Conservation (phyloP, 495 filamentous ascomycete genomes). For the Lindgomyces ingoldianus region DNA sequence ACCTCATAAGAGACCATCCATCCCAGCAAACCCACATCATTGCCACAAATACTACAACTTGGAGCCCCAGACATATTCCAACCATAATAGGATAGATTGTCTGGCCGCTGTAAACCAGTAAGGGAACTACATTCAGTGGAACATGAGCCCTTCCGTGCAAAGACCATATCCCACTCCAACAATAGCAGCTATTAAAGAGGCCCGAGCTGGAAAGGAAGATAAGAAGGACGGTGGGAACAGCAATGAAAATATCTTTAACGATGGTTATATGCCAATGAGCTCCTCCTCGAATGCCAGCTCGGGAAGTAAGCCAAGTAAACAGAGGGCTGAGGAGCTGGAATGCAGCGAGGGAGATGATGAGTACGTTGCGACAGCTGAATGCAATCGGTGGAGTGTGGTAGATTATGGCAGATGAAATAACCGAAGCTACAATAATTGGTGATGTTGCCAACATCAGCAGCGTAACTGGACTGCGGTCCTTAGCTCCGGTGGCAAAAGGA, state of each 20-base stretch:
- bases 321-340: slow-evolving; percentile 24
- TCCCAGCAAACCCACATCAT: slow-evolving; percentile 25
- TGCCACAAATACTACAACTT: slow-evolving; percentile 6
- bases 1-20: slow-evolving; percentile 26
- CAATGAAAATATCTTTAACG: slow-evolving; percentile 35
- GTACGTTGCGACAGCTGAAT: slow-evolving; percentile 39
- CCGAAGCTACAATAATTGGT: slow-evolving; percentile 30
- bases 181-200: slow-evolving; percentile 40
- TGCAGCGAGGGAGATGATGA: slow-evolving; percentile 20
- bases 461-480: slow-evolving; percentile 1
- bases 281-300: background rate
- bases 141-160: slow-evolving; percentile 20
- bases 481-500: background rate
- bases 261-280: slow-evolving; percentile 33
- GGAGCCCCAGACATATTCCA: slow-evolving; percentile 16
- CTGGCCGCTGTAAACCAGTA: background rate
- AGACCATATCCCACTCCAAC: slow-evolving; percentile 35
- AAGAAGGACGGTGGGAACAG: slow-evolving; percentile 29
- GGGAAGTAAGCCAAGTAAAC: slow-evolving; percentile 17
- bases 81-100: slow-evolving; percentile 27
- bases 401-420: slow-evolving; percentile 31
- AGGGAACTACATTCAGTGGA: slow-evolving; percentile 13
- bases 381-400: slow-evolving; percentile 35
- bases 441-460: slow-evolving; percentile 24
- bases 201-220: slow-evolving; percentile 36